These are phyloP conservation scores for Pseudozyma thailandica DNA, from an alignment of 1,284 basidiomycete genomes.

Conservation along the genomic window DNA sequence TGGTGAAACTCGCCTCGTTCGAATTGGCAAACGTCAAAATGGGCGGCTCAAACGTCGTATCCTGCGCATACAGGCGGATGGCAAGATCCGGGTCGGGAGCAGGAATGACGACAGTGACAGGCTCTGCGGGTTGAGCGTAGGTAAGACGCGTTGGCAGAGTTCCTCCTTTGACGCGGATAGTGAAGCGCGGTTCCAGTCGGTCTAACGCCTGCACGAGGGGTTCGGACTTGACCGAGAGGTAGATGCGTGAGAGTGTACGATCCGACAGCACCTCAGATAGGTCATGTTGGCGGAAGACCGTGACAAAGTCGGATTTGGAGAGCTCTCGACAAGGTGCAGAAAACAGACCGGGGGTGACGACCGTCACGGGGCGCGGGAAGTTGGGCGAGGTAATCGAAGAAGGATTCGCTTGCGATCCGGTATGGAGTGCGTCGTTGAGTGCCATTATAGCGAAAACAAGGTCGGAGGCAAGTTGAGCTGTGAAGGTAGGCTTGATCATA, in stretches of 20 bases:
- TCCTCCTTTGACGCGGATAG: slow-evolving; percentile 42
- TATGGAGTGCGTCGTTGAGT: slow-evolving; percentile 74
- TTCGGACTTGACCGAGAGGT: slow-evolving; percentile 50
- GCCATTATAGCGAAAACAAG: slow-evolving; percentile 87
- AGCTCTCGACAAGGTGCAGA: slow-evolving; percentile 36
- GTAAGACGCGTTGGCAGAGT: slow-evolving; percentile 51
- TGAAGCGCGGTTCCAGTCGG: slow-evolving; percentile 38
- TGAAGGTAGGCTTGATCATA: slow-evolving; percentile 54
- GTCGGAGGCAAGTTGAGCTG: slow-evolving; percentile 68
- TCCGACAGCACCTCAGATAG: slow-evolving; percentile 50
- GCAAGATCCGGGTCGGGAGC: slow-evolving; percentile 59
- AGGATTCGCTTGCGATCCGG: slow-evolving; percentile 10
- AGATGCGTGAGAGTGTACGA: slow-evolving; percentile 60
- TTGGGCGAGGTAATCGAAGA: slow-evolving; percentile 20
- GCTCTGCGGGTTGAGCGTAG: slow-evolving; percentile 56
- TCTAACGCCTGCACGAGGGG: slow-evolving; percentile 54
- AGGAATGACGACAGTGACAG: slow-evolving; percentile 58
- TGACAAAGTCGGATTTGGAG: slow-evolving; percentile 49
- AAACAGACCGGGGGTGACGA: slow-evolving; percentile 50
- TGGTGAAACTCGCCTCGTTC: slow-evolving; percentile 55
- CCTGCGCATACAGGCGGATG: slow-evolving; percentile 59
- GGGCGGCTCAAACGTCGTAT: slow-evolving; percentile 60
- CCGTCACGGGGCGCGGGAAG: slow-evolving; percentile 25
- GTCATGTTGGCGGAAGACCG: slow-evolving; percentile 56
- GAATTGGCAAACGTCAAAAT: slow-evolving; percentile 53